A percentile compares a stretch with the other conserved stretches of the same genome.
Conservation (phyloP, 139 green algal species). For the Chloropicon primus region DNA sequence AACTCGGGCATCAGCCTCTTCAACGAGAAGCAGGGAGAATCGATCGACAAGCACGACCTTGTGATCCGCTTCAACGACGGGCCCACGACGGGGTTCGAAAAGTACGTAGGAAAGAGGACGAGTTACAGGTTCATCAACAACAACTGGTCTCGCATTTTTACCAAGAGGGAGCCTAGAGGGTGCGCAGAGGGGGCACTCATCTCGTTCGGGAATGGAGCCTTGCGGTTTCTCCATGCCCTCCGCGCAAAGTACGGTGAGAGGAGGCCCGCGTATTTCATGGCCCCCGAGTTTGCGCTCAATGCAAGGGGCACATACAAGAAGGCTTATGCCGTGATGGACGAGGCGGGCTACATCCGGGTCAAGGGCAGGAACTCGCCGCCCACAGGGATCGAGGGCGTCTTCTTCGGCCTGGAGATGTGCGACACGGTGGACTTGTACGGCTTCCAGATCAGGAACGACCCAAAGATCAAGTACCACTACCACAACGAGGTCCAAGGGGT, state of each 20-base stretch:
- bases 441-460: slow-evolving; percentile 6
- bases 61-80: slow-evolving; percentile 18
- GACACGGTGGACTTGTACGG: slow-evolving; percentile 11
- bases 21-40: slow-evolving; percentile 7
- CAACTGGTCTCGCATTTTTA: slow-evolving; percentile 8
- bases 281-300: slow-evolving; percentile 15
- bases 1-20: slow-evolving; percentile 11
- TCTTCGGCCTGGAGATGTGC: slow-evolving; percentile 13
- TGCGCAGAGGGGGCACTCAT: background rate
- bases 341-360: slow-evolving; percentile 7
- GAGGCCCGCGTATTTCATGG: slow-evolving; percentile 6
- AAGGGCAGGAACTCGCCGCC: slow-evolving; percentile 16
- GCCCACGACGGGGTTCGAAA: slow-evolving; percentile 5
- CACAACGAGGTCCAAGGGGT: slow-evolving; percentile 18
- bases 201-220: background rate
- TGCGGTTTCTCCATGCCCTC: background rate
- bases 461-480: slow-evolving; percentile 14
- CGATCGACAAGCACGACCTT: slow-evolving; percentile 5
- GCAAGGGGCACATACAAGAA: slow-evolving; percentile 18
- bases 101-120: slow-evolving; percentile 16
- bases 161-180: background rate
- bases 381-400: slow-evolving; percentile 19
- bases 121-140: slow-evolving; percentile 19
- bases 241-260: background rate
- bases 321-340: slow-evolving; percentile 11